These are phyloP conservation scores for Trichosporon sp. DNA, from an alignment of 1,284 basidiomycete genomes.

Conservation along the genomic window DNA sequence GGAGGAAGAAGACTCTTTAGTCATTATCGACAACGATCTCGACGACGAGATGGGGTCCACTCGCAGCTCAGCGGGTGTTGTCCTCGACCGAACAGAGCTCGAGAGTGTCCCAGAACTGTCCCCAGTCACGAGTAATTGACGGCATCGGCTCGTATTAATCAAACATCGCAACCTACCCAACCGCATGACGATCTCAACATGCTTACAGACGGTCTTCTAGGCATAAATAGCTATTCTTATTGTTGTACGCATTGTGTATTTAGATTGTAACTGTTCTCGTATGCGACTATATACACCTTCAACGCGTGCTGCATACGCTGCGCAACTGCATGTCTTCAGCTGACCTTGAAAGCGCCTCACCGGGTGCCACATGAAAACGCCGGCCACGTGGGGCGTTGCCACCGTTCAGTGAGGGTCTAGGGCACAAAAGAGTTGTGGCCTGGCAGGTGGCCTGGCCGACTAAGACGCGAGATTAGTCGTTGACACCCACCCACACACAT, in stretches of 20 bases:
- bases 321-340: no score
- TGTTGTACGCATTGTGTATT: slow-evolving; percentile 7
- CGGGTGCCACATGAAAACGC: neutral
- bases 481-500: neutral
- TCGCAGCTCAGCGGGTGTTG: neutral
- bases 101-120: neutral
- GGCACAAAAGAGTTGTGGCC: neutral
- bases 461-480: neutral
- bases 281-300: neutral
- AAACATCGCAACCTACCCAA: neutral
- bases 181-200: neutral
- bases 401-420: neutral
- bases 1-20: neutral
- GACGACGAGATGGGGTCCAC: neutral
- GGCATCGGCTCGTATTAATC: neutral
- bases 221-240: slow-evolving; percentile 2
- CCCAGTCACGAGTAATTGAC: neutral
- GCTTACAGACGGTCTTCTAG: neutral
- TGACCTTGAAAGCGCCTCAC: neutral
- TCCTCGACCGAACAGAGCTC: neutral
- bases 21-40: neutral
- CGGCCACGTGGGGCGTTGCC: slow-evolving; percentile 2
- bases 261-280: slow-evolving; percentile 2
- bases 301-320: neutral
- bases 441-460: neutral